Evolutionary conservation across 129 eudicot species (phyloP), one percentile per base, ranked within the genome.

Genomic region (Cynara cardunculus): DNA sequence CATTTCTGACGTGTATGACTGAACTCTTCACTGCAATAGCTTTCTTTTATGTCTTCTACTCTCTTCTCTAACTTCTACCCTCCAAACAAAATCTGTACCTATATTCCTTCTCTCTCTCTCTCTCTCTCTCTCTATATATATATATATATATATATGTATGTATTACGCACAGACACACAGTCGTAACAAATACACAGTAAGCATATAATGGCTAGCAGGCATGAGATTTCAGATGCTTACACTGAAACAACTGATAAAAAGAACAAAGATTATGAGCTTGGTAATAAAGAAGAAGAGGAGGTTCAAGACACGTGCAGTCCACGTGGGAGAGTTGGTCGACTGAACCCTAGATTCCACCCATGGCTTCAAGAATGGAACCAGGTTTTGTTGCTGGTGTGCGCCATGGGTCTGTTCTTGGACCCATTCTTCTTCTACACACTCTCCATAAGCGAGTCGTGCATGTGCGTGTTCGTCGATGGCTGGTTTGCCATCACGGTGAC

Each of bases 321-420:
- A 26, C 81, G 85, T 49, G 81, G 74, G 0, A 28, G 77, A 10
- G 85, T 86, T 7, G 66, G n/a, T n/a, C n/a, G 59, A 24, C 30
- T 85, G 74, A 91, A 91, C 85, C 93, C 94, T 1, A 85, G 86
- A 73, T 12, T 49, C 35, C 12, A 14, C 64, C 19, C 84, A 72
- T 94, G 98, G 97, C 73, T 90, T 7, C 89, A 83, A 24, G 94
- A 92, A 76, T 94, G 97, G 98, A 92, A 94, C 83, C 83, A 92
- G 61, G 90, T 90, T 3, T 92, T 90, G 80, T 82, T 94, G 7
- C 75, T 94, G 7, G 93, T 90, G 2, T 87, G 96, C 71, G 92
- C 88, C 3, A 37, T 79, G 22, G 92, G 97, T 22, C 86, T 94
- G 3, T 92, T 94, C 37, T 90, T 92, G 59, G 98, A 94, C 85